Evolutionary conservation across 495 filamentous ascomycete species (phyloP).

Genomic region (Aspergillus nanangensis): DNA sequence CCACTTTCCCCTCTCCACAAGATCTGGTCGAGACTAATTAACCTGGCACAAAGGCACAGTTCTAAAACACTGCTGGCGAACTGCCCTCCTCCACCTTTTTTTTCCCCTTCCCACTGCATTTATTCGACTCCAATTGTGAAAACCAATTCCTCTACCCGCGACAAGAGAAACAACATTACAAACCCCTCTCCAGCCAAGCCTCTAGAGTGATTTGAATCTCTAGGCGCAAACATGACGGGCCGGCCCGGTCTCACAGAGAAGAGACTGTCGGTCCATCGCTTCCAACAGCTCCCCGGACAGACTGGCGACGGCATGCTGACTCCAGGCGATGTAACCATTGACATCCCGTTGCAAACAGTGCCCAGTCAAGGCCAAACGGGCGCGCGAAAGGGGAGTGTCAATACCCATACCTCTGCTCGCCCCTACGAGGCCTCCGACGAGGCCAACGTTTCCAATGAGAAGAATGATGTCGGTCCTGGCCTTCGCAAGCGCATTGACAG

Average conservation of each 20-base stretch:
- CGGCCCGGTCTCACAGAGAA: constrained; percentile 32
- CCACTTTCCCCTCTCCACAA: too few relatives aligned
- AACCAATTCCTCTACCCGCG: too few relatives aligned
- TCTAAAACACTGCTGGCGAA: too few relatives aligned
- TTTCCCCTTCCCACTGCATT: too few relatives aligned
- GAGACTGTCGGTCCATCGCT: constrained; percentile 39
- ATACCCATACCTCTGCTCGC: constrained; percentile 12
- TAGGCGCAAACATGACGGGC: constrained; percentile 20
- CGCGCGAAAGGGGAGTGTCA: constrained; percentile 34
- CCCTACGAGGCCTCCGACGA: constrained; percentile 7
- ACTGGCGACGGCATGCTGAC: constrained; percentile 37
- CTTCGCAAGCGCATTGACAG: constrained; percentile 53
- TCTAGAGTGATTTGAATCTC: not conserved
- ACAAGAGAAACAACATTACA: too few relatives aligned
- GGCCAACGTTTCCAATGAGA: constrained; percentile 1
- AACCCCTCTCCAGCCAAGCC: too few relatives aligned
- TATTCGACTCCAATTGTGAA: too few relatives aligned
- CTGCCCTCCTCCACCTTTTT: too few relatives aligned
- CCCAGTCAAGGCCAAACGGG: constrained; percentile 40
- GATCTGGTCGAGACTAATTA: too few relatives aligned
- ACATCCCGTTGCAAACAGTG: constrained; percentile 50
- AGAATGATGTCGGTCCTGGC: constrained; percentile 44
- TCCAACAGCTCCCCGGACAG: constrained; percentile 42
- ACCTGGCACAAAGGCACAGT: too few relatives aligned
- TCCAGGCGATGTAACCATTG: constrained; percentile 55